phyloP scores from a whole-genome alignment of 371 early-diverging fungal genomes.

The Haplosporangium sp. region DNA sequence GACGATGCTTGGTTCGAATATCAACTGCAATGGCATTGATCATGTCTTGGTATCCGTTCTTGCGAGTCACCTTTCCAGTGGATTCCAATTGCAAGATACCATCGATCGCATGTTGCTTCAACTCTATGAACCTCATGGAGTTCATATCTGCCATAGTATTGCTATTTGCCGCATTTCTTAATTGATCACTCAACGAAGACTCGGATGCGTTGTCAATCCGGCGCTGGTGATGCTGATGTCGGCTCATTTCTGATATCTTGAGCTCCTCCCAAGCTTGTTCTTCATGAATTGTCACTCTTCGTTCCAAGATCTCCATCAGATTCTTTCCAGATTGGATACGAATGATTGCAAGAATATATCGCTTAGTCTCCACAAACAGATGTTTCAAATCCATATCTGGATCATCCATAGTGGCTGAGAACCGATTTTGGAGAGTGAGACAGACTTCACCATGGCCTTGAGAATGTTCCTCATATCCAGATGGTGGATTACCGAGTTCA shows the following conservation, averaged over 20 bases:
- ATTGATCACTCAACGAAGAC: slow-evolving; percentile 43
- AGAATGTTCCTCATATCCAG: slow-evolving; percentile 65
- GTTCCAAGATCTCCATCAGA: slow-evolving; percentile 86
- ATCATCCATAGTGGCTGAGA: slow-evolving; percentile 67
- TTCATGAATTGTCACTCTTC: slow-evolving; percentile 76
- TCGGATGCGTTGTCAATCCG: slow-evolving; percentile 39
- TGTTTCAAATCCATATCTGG: slow-evolving; percentile 73
- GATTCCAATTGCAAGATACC: slow-evolving; percentile 82
- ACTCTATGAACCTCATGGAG: slow-evolving; percentile 68
- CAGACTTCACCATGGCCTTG: slow-evolving; percentile 61
- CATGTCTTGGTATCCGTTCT: slow-evolving; percentile 85
- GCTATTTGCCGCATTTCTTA: slow-evolving; percentile 27
- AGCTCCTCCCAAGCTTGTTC: slow-evolving; percentile 66
- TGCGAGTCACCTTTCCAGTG: slow-evolving; percentile 65
- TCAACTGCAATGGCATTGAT: slow-evolving; percentile 92
- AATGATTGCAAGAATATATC: slow-evolving; percentile 84
- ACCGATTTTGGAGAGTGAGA: slow-evolving; percentile 66
- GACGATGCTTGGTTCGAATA: slow-evolving; percentile 92
- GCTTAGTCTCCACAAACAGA: slow-evolving; percentile 91
- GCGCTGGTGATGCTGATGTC: slow-evolving; percentile 35
- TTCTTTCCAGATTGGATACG: slow-evolving; percentile 85
- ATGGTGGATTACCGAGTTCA: slow-evolving; percentile 86
- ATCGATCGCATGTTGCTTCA: slow-evolving; percentile 78
- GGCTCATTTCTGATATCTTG: slow-evolving; percentile 37
- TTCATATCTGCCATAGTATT: slow-evolving; percentile 61